phyloP scores from a whole-genome alignment of 306 rosid genomes.

The Spatholobus suberectus region DNA sequence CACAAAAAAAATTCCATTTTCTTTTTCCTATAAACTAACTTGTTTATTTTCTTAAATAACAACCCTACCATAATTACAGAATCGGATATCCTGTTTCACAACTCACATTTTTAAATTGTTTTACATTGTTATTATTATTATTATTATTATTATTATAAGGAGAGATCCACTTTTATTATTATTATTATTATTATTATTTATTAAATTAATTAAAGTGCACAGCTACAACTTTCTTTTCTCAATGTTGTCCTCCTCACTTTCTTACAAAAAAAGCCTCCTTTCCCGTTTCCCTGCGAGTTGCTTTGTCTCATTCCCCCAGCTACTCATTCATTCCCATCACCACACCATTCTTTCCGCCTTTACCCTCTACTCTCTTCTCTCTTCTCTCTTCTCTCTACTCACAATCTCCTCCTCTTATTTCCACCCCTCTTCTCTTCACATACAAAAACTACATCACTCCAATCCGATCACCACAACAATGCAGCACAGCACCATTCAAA shows the following conservation, averaged over 20 bases:
- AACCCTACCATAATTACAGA: too few relatives aligned
- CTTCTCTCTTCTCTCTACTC: slow-evolving; percentile 28
- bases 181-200: neutral
- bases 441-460: neutral
- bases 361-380: slow-evolving; percentile 3
- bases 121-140: too few relatives aligned
- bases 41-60: too few relatives aligned
- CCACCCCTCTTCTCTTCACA: slow-evolving; percentile 34
- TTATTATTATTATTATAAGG: too few relatives aligned
- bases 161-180: too few relatives aligned
- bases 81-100: too few relatives aligned
- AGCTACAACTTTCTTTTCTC: neutral
- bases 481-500: neutral
- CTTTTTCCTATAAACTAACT: neutral
- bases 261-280: slow-evolving; percentile 35
- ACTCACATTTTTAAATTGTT: neutral
- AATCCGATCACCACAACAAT: neutral
- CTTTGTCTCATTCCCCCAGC: slow-evolving; percentile 53
- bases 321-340: slow-evolving; percentile 35
- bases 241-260: neutral
- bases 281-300: slow-evolving; percentile 46
- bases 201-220: neutral
- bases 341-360: slow-evolving; percentile 31
- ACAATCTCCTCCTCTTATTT: slow-evolving; percentile 15
- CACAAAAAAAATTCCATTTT: slow-evolving; percentile 32